Evolutionary conservation across 306 rosid genomes (phyloP).

Genomic region (Datisca glomerata): DNA sequence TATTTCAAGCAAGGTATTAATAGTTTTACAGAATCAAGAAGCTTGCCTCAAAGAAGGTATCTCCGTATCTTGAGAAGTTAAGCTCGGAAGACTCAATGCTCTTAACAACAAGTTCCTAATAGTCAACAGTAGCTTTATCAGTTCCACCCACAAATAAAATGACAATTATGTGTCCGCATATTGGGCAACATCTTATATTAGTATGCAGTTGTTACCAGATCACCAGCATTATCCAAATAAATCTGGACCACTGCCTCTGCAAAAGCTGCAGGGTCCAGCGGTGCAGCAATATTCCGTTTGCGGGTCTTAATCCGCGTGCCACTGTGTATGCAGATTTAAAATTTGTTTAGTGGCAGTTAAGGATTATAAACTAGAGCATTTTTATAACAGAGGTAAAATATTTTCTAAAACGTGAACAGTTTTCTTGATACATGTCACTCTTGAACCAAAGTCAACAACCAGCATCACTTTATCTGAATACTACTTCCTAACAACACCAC

Average conservation of each 20-base stretch:
- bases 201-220: slow-evolving; percentile 62
- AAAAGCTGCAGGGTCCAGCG: slow-evolving; percentile 99
- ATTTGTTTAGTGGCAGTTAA: not conserved
- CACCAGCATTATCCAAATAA: slow-evolving; percentile 99
- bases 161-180: too few species aligned
- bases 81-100: slow-evolving; percentile 83
- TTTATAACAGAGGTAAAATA: too few species aligned
- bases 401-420: too few species aligned
- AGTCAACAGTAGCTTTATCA: slow-evolving; percentile 13
- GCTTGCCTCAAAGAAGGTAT: slow-evolving; percentile 90
- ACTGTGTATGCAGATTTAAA: slow-evolving; percentile 31
- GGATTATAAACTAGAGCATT: too few species aligned
- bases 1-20: too few species aligned
- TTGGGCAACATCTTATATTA: too few species aligned
- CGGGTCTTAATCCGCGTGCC: slow-evolving; percentile 99
- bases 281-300: slow-evolving; percentile 99
- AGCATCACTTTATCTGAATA: too few species aligned
- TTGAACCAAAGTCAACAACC: too few species aligned
- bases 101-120: slow-evolving; percentile 82
- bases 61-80: slow-evolving; percentile 97
- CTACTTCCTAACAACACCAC: too few species aligned
- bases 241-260: slow-evolving; percentile 99
- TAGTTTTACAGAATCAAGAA: too few species aligned
- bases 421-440: too few species aligned
- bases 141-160: too few species aligned